These are phyloP conservation scores for Cantharellus cinnabarinus DNA, from an alignment of 768 basidiomycete genomes.

Conservation along the genomic window DNA sequence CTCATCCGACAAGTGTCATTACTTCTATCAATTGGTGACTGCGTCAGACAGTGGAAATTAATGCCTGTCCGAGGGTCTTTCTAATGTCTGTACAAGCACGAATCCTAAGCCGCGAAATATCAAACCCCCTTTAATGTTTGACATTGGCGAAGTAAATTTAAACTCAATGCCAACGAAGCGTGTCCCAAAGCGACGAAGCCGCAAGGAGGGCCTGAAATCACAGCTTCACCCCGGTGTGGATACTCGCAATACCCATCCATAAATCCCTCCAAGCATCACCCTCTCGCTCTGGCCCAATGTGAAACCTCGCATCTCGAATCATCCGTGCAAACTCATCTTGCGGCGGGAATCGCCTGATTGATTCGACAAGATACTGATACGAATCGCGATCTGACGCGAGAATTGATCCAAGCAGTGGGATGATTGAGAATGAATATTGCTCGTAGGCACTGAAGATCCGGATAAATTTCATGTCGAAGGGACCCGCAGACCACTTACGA, in stretches of 20 bases:
- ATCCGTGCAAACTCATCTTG: conserved; percentile 76
- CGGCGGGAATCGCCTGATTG: conserved; percentile 80
- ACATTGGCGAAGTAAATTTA: too few species aligned
- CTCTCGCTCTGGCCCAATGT: conserved; percentile 35
- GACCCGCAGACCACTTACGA: conserved; percentile 25
- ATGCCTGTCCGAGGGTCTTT: too few species aligned
- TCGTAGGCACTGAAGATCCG: conserved; percentile 52
- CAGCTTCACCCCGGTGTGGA: conserved; percentile 70
- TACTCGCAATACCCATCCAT: conserved; percentile 74
- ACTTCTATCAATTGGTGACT: too few species aligned
- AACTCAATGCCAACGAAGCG: too few species aligned
- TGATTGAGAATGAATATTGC: conserved; percentile 87
- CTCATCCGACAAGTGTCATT: too few species aligned
- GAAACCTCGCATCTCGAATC: conserved; percentile 73
- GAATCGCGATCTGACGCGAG: conserved; percentile 86
- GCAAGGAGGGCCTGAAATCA: conserved; percentile 11
- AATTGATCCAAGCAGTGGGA: conserved; percentile 89
- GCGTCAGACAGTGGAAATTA: too few species aligned
- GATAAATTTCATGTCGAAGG: background rate
- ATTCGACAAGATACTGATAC: conserved; percentile 96
- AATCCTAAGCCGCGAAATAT: too few species aligned
- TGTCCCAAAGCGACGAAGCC: too few species aligned
- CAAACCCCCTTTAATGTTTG: too few species aligned
- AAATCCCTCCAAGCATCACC: conserved; percentile 73
- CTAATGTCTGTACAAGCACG: too few species aligned